Base-by-base conservation (phyloP, 225 moss, liverwort and hornwort species). In the Bryoerythrophyllum caledonicum region DNA sequence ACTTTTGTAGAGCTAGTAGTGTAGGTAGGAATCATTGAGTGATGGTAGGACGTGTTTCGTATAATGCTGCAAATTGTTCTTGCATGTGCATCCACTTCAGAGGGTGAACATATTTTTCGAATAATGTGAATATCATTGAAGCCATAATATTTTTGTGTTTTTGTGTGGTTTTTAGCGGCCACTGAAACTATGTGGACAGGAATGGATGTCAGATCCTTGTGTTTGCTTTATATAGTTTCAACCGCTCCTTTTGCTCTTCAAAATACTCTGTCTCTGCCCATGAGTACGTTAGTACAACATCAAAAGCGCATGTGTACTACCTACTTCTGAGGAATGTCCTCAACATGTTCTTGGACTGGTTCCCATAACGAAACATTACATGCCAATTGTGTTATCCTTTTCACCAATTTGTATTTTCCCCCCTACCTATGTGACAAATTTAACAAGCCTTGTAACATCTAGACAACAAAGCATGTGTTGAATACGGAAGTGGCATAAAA, bases 1-100 rank as follows among this genome's bases (percentile, higher is more conserved):
- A 17, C 52, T 78, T 72, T 63, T 78, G 57, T 72, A 72, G 81
- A 75, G 27, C 19, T 67, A 63, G 52, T 61, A 32, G 48, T 49
- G 48, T 70, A 78, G 77, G 63, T 71, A 74, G 80, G 76, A 28
- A 77, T 70, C 66, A 46, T 65, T 77, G 59, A 46, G 77, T 77
- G 65, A 66, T 69, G 37, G 46, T 46, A 80, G 83, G 53, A 74
- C 20, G 49, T 74, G 60, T 74, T 67, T 71, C 52, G 49, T 77
- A 78, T 72, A 68, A 63, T 67, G 78, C 72, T n/a, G n/a, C n/a
- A n/a, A 67, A 74, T 60, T 61, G 81, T 71, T 26, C 74, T 52
- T 76, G 81, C 54, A 58, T 64, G 67, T 75, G 72, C 81, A 71
- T 85, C 63, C 65, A 69, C 28, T 60, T 27, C 65, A 60, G 77